These are phyloP conservation scores for Fusarium mangiferae DNA, from an alignment of 2,329 filamentous ascomycete species.

Conservation along the genomic window DNA sequence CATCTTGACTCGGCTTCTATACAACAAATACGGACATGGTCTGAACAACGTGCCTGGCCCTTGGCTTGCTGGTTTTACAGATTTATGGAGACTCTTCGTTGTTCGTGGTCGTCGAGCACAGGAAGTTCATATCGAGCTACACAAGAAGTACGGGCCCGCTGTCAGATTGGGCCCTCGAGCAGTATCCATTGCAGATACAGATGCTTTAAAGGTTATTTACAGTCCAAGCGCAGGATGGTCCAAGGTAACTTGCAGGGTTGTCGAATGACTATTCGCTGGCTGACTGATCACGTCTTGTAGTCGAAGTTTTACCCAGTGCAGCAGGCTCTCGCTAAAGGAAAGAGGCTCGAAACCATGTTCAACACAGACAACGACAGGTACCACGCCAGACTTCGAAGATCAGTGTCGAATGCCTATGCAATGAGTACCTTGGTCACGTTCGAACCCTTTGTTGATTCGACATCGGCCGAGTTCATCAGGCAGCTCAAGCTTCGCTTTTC, in stretches of 20 bases:
- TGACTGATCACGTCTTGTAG: neutral
- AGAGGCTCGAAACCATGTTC: conserved; percentile 47
- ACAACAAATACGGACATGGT: conserved; percentile 18
- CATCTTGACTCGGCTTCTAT: neutral
- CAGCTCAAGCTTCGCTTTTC: conserved; percentile 21
- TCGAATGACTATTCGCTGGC: no score
- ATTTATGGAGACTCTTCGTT: conserved; percentile 17
- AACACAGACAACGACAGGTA: conserved; percentile 52
- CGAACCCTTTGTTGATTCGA: conserved; percentile 51
- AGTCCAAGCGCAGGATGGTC: conserved; percentile 6
- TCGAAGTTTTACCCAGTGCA: conserved; percentile 45
- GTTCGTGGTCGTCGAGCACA: conserved; percentile 19
- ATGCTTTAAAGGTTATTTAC: conserved; percentile 7
- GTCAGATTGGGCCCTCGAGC: conserved; percentile 16
- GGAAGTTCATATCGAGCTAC: conserved; percentile 19
- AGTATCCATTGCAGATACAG: conserved; percentile 5
- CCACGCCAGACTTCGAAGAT: conserved; percentile 53
- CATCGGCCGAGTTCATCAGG: conserved; percentile 25
- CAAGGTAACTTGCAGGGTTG: neutral
- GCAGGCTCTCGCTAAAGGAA: conserved; percentile 44
- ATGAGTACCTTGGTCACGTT: conserved; percentile 54
- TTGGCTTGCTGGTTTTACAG: conserved; percentile 15
- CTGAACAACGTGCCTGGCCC: conserved; percentile 13
- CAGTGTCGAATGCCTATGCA: conserved; percentile 53
- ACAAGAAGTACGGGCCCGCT: conserved; percentile 16